Conservation (phyloP, 768 basidiomycete genomes). For the Polyporus arcularius region DNA sequence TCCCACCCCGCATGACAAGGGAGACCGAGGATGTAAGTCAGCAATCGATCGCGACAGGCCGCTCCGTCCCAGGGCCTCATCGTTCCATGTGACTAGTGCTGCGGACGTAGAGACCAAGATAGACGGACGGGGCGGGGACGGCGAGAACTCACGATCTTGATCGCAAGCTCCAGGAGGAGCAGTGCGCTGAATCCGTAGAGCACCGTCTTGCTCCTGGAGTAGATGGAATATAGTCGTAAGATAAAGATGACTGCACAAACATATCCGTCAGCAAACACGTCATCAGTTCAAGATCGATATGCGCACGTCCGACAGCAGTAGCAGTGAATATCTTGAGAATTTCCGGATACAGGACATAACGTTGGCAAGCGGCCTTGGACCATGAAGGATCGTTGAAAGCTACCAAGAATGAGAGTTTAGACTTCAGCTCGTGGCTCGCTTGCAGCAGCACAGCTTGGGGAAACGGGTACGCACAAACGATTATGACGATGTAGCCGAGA, state of each 20-base stretch:
- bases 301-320: slow-evolving; percentile 23
- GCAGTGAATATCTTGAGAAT: slow-evolving; percentile 27
- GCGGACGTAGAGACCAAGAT: background rate
- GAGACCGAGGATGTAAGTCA: background rate
- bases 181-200: slow-evolving; percentile 20
- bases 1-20: background rate
- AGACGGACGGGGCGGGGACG: background rate
- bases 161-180: slow-evolving; percentile 20
- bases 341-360: slow-evolving; percentile 27
- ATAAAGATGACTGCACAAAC: slow-evolving; percentile 25
- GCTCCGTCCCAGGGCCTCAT: background rate
- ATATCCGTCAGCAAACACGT: background rate
- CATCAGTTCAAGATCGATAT: background rate
- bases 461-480: slow-evolving; percentile 24
- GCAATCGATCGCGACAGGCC: background rate
- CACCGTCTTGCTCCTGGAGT: slow-evolving; percentile 18
- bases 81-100: background rate
- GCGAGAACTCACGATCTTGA: slow-evolving; percentile 24
- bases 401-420: background rate
- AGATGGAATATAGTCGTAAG: slow-evolving; percentile 28
- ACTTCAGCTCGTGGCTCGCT: background rate
- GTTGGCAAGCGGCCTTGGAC: slow-evolving; percentile 20
- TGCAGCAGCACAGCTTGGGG: background rate
- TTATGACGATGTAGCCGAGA: slow-evolving; percentile 29
- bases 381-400: slow-evolving; percentile 25